Evolutionary conservation across 2,329 filamentous ascomycete genomes (phyloP), one percentile per base, ranked within the genome.

Genomic region (Aulographum hederae): DNA sequence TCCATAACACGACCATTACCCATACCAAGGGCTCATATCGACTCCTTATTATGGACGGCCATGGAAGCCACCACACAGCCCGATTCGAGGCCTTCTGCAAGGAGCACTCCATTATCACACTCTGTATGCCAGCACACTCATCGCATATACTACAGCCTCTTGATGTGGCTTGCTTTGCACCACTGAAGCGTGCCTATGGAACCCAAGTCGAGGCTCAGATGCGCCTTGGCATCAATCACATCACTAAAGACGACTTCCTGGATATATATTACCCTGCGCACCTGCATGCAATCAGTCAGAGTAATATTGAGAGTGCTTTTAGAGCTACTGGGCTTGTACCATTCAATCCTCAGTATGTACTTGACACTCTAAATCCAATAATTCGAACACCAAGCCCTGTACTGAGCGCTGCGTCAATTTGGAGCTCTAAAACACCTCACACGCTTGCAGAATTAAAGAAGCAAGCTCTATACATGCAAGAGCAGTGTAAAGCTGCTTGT

Each of bases 81-180:
- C 36, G 51, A 34, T 57, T 60, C 34, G 32, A 55, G 27, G 26
- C 46, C 18, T 49, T 44, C 37, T 58, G 39, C 37, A 44, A 38
- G 32, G 34, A 46, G 12, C 36, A 54, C 31, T 49, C 54, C 27
- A 56, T 59, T 39, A 50, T 54, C 32, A 45, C 44, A 30, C 41
- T 54, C 38, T 57, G 33, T 34, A 51, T 57, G 34, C 49, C 45
- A 32, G 4, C 43, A 12, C 39, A 55, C 38, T 51, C 41, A 19
- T 58, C 47, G 34, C 41, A 58, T 42, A 32, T 53, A 12, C 46
- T 53, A 15, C 44, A 60, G 41, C 53, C 49, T 30, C 50, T 59
- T 32, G 44, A 58, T 47, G 40, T 57, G 26, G 43, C 41, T 16
- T 51, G 43, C 39, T 59, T 58, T 42, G 36, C 42, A 32, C 40